Conservation (phyloP, 768 basidiomycete genomes). For the Royoungia palumana region DNA sequence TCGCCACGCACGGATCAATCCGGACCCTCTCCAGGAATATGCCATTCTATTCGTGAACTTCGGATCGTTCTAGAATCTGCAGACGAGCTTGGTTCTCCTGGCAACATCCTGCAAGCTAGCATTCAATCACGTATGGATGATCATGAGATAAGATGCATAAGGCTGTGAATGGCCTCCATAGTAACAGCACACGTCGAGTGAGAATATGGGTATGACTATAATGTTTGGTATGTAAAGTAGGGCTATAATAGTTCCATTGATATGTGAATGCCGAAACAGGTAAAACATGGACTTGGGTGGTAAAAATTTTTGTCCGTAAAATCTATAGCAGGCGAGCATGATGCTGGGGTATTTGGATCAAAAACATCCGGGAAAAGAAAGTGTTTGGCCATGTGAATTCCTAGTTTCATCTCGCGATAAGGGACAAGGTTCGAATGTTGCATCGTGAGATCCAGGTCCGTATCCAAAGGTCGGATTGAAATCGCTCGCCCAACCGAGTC, state of each 20-base stretch:
- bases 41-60: too few species aligned
- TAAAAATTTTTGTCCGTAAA: constrained; percentile 6
- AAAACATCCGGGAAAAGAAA: constrained; percentile 13
- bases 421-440: constrained; percentile 1
- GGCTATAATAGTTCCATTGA: constrained; percentile 7
- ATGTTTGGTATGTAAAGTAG: constrained; percentile 14
- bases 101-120: too few species aligned
- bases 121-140: too few species aligned
- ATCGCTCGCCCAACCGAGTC: constrained; percentile 17
- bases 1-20: too few species aligned
- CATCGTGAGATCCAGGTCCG: constrained; percentile 3
- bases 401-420: constrained; percentile 2
- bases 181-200: neutral
- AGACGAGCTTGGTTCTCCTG: too few species aligned
- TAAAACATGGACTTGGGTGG: neutral
- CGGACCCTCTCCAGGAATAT: too few species aligned
- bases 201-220: constrained; percentile 4
- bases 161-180: neutral
- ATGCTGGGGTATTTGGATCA: constrained; percentile 6
- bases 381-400: constrained; percentile 3
- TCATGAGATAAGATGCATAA: too few species aligned
- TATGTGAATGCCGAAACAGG: constrained; percentile 3
- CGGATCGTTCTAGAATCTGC: too few species aligned
- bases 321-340: neutral
- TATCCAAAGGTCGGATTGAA: constrained; percentile 11